phyloP scores from a whole-genome alignment of 257 asterid species.

The Ligustrum vulgare region DNA sequence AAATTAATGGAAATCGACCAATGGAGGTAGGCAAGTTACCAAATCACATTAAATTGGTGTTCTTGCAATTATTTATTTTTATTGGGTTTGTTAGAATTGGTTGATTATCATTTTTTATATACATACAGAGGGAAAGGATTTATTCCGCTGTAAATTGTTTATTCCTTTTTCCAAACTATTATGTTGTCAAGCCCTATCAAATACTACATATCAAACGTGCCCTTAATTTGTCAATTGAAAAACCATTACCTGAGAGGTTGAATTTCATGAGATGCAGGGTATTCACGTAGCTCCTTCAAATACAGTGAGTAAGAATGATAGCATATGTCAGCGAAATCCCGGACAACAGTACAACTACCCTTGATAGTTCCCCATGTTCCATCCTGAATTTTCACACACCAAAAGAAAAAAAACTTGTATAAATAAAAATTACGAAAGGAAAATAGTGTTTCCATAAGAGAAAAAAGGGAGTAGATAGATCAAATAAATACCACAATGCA shows the following conservation, averaged over 20 bases:
- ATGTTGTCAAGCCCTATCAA: background rate
- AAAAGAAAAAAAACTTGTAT: background rate
- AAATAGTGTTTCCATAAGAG: background rate
- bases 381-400: constrained; percentile 48
- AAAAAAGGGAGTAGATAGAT: background rate
- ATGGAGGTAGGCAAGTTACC: no score
- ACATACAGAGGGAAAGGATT: background rate
- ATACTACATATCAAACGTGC: background rate
- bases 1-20: no score
- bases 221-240: background rate
- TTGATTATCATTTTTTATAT: no score
- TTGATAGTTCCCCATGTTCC: constrained; percentile 86
- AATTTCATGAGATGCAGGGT: constrained; percentile 46
- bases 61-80: no score
- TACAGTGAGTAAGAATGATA: constrained; percentile 68
- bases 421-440: background rate
- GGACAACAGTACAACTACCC: constrained; percentile 86
- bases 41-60: no score
- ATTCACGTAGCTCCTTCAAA: constrained; percentile 63
- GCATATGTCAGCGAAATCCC: constrained; percentile 85
- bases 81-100: background rate
- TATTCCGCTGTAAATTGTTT: no score
- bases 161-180: no score
- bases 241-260: constrained; percentile 68
- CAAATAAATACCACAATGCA: constrained; percentile 58